Conservation (phyloP, 176 grass and related monocot species). For the Tuctoria greenei region DNA sequence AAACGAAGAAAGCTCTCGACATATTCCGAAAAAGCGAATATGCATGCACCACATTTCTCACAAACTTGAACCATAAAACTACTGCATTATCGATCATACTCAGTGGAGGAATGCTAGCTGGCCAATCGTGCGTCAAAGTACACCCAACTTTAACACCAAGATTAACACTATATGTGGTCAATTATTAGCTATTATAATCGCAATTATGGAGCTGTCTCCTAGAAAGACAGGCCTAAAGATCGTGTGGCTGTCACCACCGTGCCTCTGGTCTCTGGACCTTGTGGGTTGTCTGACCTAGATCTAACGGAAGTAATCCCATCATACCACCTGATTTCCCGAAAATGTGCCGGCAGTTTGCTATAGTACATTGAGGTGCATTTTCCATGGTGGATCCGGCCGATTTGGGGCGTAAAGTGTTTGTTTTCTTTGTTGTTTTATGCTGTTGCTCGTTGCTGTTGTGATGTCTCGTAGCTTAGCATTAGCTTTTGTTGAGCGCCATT, state of each 20-base stretch:
- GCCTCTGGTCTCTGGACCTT: background rate
- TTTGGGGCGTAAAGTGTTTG: background rate
- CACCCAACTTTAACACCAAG: conserved; percentile 17
- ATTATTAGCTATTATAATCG: conserved; percentile 33
- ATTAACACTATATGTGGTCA: conserved; percentile 13
- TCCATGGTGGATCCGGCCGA: background rate
- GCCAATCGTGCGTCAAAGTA: conserved; percentile 24
- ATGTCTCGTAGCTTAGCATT: conserved; percentile 8
- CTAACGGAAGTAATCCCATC: background rate
- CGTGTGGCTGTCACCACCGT: conserved; percentile 35
- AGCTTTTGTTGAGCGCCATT: conserved; percentile 25
- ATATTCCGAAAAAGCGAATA: conserved; percentile 14
- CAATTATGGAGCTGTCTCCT: conserved; percentile 28
- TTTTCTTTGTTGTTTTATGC: background rate
- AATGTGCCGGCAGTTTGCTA: conserved; percentile 14
- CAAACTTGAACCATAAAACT: conserved; percentile 19
- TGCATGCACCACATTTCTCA: conserved; percentile 22
- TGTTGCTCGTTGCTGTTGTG: background rate
- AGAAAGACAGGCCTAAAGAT: conserved; percentile 36
- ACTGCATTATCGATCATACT: conserved; percentile 8
- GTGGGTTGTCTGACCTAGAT: background rate
- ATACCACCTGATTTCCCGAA: background rate
- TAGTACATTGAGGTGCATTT: background rate
- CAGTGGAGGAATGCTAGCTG: conserved; percentile 23
- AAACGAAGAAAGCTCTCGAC: conserved; percentile 3